Base-by-base conservation (phyloP, 2,329 filamentous ascomycete genomes). In the Rhytidhysteron rufulum region DNA sequence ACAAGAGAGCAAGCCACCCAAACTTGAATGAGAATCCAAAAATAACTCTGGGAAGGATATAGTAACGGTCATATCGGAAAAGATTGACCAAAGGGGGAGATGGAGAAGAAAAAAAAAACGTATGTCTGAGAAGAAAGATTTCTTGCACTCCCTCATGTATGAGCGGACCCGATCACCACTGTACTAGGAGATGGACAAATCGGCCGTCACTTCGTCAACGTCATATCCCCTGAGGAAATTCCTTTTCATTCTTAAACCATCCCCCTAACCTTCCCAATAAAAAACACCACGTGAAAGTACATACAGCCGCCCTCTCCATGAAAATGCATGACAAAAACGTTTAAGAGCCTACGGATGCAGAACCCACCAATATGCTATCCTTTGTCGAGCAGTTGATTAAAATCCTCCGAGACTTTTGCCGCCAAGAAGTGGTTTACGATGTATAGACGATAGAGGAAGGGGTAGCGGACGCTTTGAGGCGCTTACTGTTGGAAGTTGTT, bases 301-400 rank as follows among this genome's bases (percentile, higher is more conserved):
- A 62, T 62, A 62, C 54, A 64, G 59, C 62, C 60, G 49, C 62
- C 63, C 33, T n/a, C n/a, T 31, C 56, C 61, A 39, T 50, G 48
- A 60, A 45, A 65, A 66, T 65, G 60, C 62, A 63, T 49, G 45
- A 43, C 46, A 53, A 53, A 53, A 55, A 49, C n/a, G n/a, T n/a
- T n/a, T n/a, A n/a, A 53, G 37, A 49, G 44, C 48, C 46, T 43
- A 50, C 51, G 51, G 44, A 60, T 60, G 49, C 54, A 48, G 53
- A 47, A n/a, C n/a, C 51, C 48, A 47, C 34, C 49, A 45, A 47
- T 48, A 53, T 56, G 45, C 51, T 47, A n/a, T n/a, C 46, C 49
- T 44, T 43, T 41, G 46, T 41, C 43, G 47, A 38, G 41, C 20
- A 40, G 44, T 55, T 46, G 47, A 7, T 33, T 33, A 44, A 54